Evolutionary conservation across 441 rosid species (phyloP), one percentile per base, ranked within the genome.

Genomic region (Erodium trifolium): DNA sequence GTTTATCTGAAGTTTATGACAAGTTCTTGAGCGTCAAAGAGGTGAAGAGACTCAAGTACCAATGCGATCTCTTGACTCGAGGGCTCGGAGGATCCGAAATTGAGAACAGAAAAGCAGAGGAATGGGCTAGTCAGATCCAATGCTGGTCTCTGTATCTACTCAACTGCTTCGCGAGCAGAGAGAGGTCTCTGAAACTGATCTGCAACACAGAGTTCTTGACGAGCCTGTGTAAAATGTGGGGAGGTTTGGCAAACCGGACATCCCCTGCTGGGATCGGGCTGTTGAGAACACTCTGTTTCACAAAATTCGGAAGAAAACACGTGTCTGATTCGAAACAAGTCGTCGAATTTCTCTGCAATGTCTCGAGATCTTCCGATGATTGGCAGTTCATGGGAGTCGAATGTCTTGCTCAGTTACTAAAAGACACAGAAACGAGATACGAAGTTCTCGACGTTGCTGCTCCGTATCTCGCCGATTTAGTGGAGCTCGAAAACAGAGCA

Each of bases 81-180:
- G 95, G 96, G 45, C 72, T 73, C 34, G 93, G 89, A 74, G 93
- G 88, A 63, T 43, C 55, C 45, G 88, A 85, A 67, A 72, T 75
- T 67, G 92, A 85, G 77, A 75, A 78, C 65, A 73, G 72, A 63
- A 90, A 83, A 72, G 96, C 93, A 3, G 96, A 92, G 78, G 91
- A 92, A 79, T 90, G 96, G 97, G 85, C 85, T 11, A 73, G 82
- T 69, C 96, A 90, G 70, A 79, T 92, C 14, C 96, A 88, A 37
- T 84, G 81, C 37, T 92, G 96, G 95, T 90, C 90, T 47, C 82
- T 90, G n/a, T 74, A 80, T 76, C 78, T 92, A 62, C 78, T 92
- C 70, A 87, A 83, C 70, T 84, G 86, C 75, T 92, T 92, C 76
- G 96, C 89, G 1, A 72, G 77, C 75, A 88, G 82, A 74, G 72